These are phyloP conservation scores for Trypanosoma lewisi DNA, from an alignment of 208 protist species.

Conservation along the genomic window DNA sequence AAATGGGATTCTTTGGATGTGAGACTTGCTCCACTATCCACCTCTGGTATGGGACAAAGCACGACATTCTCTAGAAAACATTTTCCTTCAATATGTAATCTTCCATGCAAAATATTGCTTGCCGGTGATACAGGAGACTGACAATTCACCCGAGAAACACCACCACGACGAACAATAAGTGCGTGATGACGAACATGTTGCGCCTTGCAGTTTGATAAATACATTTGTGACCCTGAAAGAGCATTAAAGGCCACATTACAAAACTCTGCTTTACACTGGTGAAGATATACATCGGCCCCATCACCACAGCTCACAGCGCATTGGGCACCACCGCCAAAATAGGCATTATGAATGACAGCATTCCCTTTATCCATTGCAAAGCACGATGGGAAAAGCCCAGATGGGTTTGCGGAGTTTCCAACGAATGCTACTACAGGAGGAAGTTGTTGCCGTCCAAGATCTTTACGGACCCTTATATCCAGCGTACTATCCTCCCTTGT, in stretches of 20 bases:
- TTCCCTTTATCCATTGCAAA: slow-evolving; percentile 53
- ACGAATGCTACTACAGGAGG: background rate
- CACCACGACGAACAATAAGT: slow-evolving; percentile 52
- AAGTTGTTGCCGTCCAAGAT: background rate
- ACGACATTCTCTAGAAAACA: slow-evolving; percentile 27
- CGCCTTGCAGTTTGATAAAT: slow-evolving; percentile 36
- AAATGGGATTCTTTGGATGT: background rate
- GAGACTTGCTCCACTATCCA: background rate
- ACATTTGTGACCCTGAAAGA: slow-evolving; percentile 42
- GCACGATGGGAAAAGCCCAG: slow-evolving; percentile 42
- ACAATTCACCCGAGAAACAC: slow-evolving; percentile 22
- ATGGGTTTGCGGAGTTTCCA: slow-evolving; percentile 11
- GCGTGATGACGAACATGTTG: slow-evolving; percentile 31
- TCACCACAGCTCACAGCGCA: slow-evolving; percentile 53
- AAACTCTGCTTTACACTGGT: slow-evolving; percentile 35
- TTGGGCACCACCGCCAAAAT: slow-evolving; percentile 49
- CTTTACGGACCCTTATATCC: slow-evolving; percentile 40
- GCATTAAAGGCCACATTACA: slow-evolving; percentile 60
- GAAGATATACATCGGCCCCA: slow-evolving; percentile 39
- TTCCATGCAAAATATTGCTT: slow-evolving; percentile 10
- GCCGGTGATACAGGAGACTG: background rate
- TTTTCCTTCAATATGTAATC: slow-evolving; percentile 22
- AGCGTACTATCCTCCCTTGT: slow-evolving; percentile 41
- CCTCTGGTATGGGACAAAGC: slow-evolving; percentile 1
- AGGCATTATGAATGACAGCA: slow-evolving; percentile 46